These are phyloP conservation scores for Chlamydomonas eustigma DNA, from an alignment of 139 green algal genomes.

Conservation along the genomic window DNA sequence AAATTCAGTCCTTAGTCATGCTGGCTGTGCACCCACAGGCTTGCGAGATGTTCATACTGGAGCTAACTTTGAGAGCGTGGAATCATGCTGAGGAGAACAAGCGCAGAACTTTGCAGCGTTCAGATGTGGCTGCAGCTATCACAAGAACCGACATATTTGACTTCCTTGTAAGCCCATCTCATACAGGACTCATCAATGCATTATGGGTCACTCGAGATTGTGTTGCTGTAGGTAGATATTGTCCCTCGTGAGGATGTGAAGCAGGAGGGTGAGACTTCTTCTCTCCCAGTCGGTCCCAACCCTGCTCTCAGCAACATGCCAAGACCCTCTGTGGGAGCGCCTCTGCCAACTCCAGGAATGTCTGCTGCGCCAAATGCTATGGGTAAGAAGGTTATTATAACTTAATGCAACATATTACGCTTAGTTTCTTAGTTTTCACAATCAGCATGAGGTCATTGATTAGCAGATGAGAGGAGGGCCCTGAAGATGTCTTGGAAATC, in stretches of 20 bases:
- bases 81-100: conserved; percentile 95
- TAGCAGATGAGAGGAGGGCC: not conserved
- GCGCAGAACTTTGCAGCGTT: conserved; percentile 89
- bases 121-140: conserved; percentile 94
- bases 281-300: not conserved
- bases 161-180: conserved; percentile 74
- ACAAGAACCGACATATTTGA: conserved; percentile 89
- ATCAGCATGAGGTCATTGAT: not conserved
- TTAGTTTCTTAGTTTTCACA: not conserved
- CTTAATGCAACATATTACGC: not conserved
- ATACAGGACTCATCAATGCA: not conserved
- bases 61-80: conserved; percentile 87
- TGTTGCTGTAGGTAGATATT: conserved; percentile 68
- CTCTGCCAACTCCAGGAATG: not conserved
- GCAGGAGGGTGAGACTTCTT: conserved; percentile 17
- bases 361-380: not conserved
- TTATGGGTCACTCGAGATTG: not conserved
- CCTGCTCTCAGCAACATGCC: not conserved
- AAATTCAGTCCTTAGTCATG: not conserved
- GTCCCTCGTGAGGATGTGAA: conserved; percentile 76
- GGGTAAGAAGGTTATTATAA: no score
- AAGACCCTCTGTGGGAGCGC: not conserved
- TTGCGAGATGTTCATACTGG: conserved; percentile 97
- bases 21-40: conserved; percentile 48
- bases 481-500: not conserved